Conservation (phyloP, 2,329 filamentous ascomycete genomes). For the Alternaria triticimaculans region DNA sequence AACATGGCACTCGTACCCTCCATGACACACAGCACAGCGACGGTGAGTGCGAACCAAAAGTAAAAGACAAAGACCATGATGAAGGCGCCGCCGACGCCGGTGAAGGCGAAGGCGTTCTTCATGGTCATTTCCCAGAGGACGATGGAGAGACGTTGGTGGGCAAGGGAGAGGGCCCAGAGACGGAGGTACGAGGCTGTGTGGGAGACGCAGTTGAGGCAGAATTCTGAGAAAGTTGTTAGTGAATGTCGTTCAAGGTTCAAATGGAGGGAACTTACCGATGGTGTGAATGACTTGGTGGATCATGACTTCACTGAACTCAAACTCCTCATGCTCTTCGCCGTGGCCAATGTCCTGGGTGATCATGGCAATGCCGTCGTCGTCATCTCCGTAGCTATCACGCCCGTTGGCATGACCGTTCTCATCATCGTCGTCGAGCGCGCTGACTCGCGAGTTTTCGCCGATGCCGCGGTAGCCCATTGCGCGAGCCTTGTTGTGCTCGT, state of each 20-base stretch:
- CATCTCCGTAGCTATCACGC: constrained; percentile 73
- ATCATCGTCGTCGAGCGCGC: constrained; percentile 88
- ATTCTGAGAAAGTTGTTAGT: constrained; percentile 67
- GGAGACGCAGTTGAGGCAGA: constrained; percentile 98
- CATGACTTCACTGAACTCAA: constrained; percentile 97
- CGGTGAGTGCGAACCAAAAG: constrained; percentile 86
- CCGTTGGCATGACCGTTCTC: constrained; percentile 66
- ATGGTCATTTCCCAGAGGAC: constrained; percentile 98
- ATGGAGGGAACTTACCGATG: constrained; percentile 70
- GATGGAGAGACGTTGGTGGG: constrained; percentile 95
- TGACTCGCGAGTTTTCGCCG: constrained; percentile 85
- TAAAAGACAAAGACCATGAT: constrained; percentile 83
- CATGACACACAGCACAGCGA: constrained; percentile 87
- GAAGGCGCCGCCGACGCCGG: constrained; percentile 73
- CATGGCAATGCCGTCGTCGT: constrained; percentile 84
- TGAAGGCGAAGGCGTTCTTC: constrained; percentile 72
- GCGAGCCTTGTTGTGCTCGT: constrained; percentile 88
- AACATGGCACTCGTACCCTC: constrained; percentile 96
- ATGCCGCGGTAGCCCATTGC: constrained; percentile 91
- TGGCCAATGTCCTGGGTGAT: constrained; percentile 79
- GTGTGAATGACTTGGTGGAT: constrained; percentile 99
- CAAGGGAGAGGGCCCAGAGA: constrained; percentile 95
- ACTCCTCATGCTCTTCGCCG: constrained; percentile 88
- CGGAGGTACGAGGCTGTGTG: constrained; percentile 98
- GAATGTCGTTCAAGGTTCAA: background rate